phyloP scores from a whole-genome alignment of 345 rosid species.

The Jatropha curcas region DNA sequence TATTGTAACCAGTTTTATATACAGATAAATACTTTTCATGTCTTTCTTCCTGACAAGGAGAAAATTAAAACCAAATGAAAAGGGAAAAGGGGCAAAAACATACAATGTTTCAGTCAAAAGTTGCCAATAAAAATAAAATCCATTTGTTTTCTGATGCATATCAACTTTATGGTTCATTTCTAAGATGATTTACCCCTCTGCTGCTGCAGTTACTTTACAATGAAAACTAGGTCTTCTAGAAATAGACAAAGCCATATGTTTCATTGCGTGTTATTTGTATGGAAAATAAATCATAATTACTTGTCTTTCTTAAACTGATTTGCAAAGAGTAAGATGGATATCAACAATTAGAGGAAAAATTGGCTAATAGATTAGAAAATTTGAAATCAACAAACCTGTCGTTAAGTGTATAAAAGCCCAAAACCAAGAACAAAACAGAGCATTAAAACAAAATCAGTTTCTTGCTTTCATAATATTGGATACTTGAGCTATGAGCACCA shows the following conservation, averaged over 20 bases:
- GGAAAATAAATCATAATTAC: neutral
- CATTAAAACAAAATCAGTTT: neutral
- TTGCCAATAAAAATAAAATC: neutral
- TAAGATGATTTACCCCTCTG: neutral
- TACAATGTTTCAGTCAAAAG: neutral
- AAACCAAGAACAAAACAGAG: constrained; percentile 2
- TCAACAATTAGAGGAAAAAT: neutral
- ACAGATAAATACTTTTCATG: neutral
- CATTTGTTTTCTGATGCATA: neutral
- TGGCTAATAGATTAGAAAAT: neutral
- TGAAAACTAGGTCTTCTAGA: neutral
- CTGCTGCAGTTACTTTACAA: neutral
- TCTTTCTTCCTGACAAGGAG: neutral
- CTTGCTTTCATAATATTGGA: neutral
- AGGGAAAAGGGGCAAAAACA: neutral
- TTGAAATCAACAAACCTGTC: too few relatives aligned
- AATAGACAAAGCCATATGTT: neutral
- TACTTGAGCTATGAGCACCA: neutral
- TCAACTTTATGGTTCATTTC: neutral
- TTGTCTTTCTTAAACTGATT: constrained; percentile 7
- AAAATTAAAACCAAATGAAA: neutral
- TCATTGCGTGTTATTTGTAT: neutral
- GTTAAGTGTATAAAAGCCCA: neutral
- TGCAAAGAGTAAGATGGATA: neutral
- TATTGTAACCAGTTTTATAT: neutral